Percentiles rank a stretch among this genome's conserved stretches.
Evolutionary conservation across 2,329 filamentous ascomycete genomes (phyloP).

Genomic region (Fusarium pilosicola): DNA sequence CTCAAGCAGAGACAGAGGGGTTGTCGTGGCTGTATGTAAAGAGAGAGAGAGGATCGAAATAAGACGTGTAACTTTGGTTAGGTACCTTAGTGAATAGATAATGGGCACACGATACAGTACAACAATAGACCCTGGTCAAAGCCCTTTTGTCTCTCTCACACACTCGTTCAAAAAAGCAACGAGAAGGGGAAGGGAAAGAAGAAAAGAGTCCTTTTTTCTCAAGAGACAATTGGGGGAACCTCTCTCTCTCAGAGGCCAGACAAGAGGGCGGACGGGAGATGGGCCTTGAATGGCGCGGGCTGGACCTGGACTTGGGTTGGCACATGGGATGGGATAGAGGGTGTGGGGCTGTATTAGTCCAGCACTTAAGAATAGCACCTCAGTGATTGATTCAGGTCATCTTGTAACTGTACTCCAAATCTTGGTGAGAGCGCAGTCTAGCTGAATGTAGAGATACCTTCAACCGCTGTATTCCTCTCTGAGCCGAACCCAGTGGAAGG

Average conservation of each 20-base stretch:
- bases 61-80: slow-evolving; percentile 19
- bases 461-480: neutral
- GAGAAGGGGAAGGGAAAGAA: neutral
- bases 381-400: slow-evolving; percentile 13
- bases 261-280: slow-evolving; percentile 20
- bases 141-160: slow-evolving; percentile 23
- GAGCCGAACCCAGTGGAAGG: slow-evolving; percentile 23
- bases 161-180: slow-evolving; percentile 14
- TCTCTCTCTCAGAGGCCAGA: neutral
- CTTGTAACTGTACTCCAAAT: neutral
- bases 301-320: slow-evolving; percentile 11
- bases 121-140: slow-evolving; percentile 18
- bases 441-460: slow-evolving; percentile 9
- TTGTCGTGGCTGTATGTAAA: neutral
- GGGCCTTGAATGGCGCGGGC: slow-evolving; percentile 17
- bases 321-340: slow-evolving; percentile 19
- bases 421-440: fast-evolving
- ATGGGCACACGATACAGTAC: slow-evolving; percentile 10
- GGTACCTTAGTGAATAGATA: neutral
- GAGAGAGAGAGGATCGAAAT: slow-evolving; percentile 1
- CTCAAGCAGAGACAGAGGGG: slow-evolving; percentile 11
- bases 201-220: neutral
- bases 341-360: slow-evolving; percentile 25
- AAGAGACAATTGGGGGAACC: slow-evolving; percentile 24
- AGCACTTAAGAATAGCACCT: slow-evolving; percentile 27